Evolutionary conservation across 192 early-diverging fungal genomes (phyloP).

Genomic region (Rhizophlyctis rosea): DNA sequence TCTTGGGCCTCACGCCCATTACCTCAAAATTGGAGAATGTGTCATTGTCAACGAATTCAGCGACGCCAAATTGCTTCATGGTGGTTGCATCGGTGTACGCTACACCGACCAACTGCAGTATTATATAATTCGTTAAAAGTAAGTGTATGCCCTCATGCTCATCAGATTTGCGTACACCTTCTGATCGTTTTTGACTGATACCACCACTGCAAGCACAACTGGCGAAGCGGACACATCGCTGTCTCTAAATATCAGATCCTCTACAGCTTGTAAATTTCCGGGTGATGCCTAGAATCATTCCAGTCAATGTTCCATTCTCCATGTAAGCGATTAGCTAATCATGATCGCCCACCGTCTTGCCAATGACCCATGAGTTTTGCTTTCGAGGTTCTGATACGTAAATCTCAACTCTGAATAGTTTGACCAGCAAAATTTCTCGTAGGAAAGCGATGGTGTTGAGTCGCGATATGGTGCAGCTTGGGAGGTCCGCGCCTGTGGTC

Average conservation of each 20-base stretch:
- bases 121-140: too few relatives aligned
- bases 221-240: conserved; percentile 71
- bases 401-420: conserved; percentile 80
- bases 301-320: background rate
- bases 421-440: conserved; percentile 71
- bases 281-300: conserved; percentile 82
- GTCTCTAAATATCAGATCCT: conserved; percentile 81
- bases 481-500: too few relatives aligned
- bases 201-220: conserved; percentile 75
- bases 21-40: conserved; percentile 91
- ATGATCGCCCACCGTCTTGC: conserved; percentile 18
- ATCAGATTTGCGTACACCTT: too few relatives aligned
- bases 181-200: conserved; percentile 56
- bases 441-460: conserved; percentile 74
- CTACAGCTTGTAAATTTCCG: conserved; percentile 88
- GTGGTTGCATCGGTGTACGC: conserved; percentile 85
- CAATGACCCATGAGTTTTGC: conserved; percentile 24
- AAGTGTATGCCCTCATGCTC: background rate
- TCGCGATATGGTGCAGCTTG: conserved; percentile 76
- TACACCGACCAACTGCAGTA: conserved; percentile 68
- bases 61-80: conserved; percentile 68
- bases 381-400: conserved; percentile 53
- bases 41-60: conserved; percentile 92
- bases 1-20: conserved; percentile 1
- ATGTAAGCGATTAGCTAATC: background rate